phyloP scores from a whole-genome alignment of 2,329 filamentous ascomycete genomes.

The Alternaria arbusti region DNA sequence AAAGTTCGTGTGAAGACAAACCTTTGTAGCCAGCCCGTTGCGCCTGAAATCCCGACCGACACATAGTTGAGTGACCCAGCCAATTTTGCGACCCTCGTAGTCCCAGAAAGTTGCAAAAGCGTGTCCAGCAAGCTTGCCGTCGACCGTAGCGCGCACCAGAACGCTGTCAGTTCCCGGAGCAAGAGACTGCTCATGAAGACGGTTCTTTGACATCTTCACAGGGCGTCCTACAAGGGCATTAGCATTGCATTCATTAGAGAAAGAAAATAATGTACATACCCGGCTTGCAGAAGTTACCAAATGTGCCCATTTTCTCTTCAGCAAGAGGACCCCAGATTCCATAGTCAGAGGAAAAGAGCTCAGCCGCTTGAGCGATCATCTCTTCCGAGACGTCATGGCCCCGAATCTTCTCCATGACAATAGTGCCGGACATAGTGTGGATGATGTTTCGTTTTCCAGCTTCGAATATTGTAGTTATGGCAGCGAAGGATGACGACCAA shows the following conservation, averaged over 20 bases:
- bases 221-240: background rate
- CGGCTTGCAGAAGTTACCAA: background rate
- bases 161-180: background rate
- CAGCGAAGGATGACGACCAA: background rate
- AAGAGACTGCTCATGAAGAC: background rate
- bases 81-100: background rate
- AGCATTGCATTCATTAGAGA: background rate
- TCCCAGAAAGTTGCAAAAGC: background rate
- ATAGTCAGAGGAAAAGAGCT: background rate
- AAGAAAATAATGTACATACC: background rate
- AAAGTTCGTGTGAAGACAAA: background rate
- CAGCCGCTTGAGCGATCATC: background rate
- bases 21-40: background rate
- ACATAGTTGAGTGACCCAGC: constrained; percentile 2
- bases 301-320: background rate
- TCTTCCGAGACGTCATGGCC: background rate
- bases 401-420: background rate
- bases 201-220: background rate
- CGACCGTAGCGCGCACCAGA: background rate
- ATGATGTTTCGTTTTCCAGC: background rate
- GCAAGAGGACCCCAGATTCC: background rate
- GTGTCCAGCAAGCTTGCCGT: background rate
- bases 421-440: background rate
- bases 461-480: background rate
- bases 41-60: background rate